Conservation (phyloP, 2,329 filamentous ascomycete genomes). For the Ceratocystis huliohia region DNA sequence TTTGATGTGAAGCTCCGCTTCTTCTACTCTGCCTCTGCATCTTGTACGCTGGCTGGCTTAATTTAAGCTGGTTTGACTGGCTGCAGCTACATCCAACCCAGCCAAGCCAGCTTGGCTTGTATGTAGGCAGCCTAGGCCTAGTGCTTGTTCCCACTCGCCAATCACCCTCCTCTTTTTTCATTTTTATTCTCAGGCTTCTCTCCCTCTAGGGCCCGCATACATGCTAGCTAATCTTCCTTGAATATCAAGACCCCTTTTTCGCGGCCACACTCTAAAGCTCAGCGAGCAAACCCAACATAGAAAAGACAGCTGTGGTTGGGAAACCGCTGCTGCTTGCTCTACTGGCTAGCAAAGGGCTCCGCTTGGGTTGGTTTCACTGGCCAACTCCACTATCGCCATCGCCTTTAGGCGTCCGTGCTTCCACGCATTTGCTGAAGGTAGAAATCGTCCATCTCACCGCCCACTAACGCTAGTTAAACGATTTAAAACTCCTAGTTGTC, state of each 20-base stretch:
- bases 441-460: too few species aligned
- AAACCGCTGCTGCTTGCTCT: not conserved
- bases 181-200: not conserved
- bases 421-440: not conserved
- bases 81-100: not conserved
- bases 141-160: not conserved
- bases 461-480: not conserved
- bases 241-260: not conserved
- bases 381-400: not conserved
- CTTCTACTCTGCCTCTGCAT: not conserved
- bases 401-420: not conserved
- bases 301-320: not conserved
- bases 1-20: not conserved
- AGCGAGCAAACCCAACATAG: not conserved
- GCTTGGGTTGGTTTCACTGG: not conserved
- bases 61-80: not conserved
- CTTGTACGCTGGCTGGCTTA: not conserved
- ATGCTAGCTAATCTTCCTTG: not conserved
- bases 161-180: not conserved
- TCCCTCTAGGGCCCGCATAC: not conserved
- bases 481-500: not conserved
- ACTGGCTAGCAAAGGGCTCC: not conserved
- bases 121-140: not conserved
- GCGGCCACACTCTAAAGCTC: not conserved
- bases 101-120: not conserved